Evolutionary conservation across 2,329 filamentous ascomycete species (phyloP).

Genomic region (Aurifilum marmelostoma): DNA sequence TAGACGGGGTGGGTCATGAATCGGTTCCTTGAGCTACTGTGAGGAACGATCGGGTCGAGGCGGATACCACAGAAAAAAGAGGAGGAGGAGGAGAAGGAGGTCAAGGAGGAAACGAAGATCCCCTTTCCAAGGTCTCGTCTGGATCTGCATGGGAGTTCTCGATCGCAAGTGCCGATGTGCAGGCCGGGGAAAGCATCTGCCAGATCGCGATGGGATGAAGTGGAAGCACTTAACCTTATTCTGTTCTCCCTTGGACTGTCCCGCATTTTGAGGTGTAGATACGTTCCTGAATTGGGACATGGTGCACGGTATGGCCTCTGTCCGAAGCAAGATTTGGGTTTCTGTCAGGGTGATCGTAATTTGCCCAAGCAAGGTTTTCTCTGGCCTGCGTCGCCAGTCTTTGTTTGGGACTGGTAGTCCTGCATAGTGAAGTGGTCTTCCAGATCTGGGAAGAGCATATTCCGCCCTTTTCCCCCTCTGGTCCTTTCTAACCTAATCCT

Average conservation of each 20-base stretch:
- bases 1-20: background rate
- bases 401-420: background rate
- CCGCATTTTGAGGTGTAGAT: background rate
- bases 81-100: background rate
- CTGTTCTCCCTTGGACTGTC: background rate
- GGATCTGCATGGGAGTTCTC: background rate
- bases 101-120: background rate
- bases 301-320: background rate
- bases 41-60: background rate
- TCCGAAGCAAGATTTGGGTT: background rate
- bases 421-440: background rate
- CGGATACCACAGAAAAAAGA: background rate
- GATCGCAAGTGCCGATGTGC: background rate
- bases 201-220: background rate
- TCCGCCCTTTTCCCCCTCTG: background rate
- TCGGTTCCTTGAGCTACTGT: background rate
- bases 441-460: background rate
- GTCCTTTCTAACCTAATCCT: background rate
- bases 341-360: background rate
- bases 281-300: background rate
- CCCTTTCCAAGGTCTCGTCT: background rate
- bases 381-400: background rate
- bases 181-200: background rate
- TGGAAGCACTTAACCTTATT: background rate
- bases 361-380: background rate